Evolutionary conservation across 2,329 filamentous ascomycete species (phyloP).

Genomic region (Lachnum nothofagi): DNA sequence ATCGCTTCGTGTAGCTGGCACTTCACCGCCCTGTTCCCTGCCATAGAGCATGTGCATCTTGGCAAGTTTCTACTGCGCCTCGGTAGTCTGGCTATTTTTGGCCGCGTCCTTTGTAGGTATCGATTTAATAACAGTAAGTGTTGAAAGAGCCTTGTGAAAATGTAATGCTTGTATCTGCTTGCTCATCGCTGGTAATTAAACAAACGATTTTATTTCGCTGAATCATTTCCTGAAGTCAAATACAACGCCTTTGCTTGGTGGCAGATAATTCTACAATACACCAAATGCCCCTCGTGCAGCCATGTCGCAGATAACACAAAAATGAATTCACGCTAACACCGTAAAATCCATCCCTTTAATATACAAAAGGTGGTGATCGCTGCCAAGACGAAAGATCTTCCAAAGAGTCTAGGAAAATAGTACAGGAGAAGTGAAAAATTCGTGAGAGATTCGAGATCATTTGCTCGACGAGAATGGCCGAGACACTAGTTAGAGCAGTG

Average conservation of each 20-base stretch:
- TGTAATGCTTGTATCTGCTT: too few species aligned
- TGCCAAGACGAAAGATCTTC: conserved; percentile 20
- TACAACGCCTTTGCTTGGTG: conserved; percentile 27
- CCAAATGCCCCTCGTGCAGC: conserved; percentile 24
- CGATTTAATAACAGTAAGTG: too few species aligned
- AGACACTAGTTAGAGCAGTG: not conserved
- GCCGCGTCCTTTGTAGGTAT: too few species aligned
- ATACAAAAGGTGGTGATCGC: conserved; percentile 27
- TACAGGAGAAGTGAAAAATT: conserved; percentile 31
- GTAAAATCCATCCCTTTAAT: conserved; percentile 20
- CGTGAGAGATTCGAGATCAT: conserved; percentile 13
- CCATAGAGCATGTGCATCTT: too few species aligned
- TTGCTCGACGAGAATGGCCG: not conserved
- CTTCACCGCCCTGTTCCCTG: too few species aligned
- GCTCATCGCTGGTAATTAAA: too few species aligned
- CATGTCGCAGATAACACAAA: conserved; percentile 17
- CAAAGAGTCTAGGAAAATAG: conserved; percentile 24
- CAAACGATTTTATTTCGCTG: conserved; percentile 15
- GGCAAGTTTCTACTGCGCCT: too few species aligned
- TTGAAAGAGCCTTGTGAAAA: too few species aligned
- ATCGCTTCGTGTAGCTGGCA: too few species aligned
- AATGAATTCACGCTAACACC: conserved; percentile 26
- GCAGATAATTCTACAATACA: conserved; percentile 25
- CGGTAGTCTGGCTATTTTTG: too few species aligned
- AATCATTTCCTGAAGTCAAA: conserved; percentile 20